These are phyloP conservation scores for Sisymbrium altissimum DNA, from an alignment of 345 rosid genomes.

Conservation along the genomic window DNA sequence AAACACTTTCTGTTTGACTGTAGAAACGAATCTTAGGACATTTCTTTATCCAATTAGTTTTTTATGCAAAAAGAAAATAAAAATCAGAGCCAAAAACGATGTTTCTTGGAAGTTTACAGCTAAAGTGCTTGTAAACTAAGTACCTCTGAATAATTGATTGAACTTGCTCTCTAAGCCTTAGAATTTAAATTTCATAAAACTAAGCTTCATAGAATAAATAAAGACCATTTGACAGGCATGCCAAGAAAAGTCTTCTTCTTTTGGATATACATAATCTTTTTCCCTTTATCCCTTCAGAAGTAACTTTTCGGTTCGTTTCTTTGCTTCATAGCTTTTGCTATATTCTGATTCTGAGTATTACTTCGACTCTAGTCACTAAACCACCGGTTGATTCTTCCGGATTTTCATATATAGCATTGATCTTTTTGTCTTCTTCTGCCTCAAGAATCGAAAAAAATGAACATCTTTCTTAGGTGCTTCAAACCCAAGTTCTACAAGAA, in stretches of 20 bases:
- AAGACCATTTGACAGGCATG: neutral
- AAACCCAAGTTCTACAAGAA: conserved; percentile 40
- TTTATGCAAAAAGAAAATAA: neutral
- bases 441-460: conserved; percentile 8
- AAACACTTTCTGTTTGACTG: conserved; percentile 20
- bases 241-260: conserved; percentile 14
- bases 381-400: conserved; percentile 19
- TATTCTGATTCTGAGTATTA: conserved; percentile 25
- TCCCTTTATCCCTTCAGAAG: neutral
- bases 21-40: conserved; percentile 17
- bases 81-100: neutral
- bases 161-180: conserved; percentile 5
- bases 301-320: conserved; percentile 29
- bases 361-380: conserved; percentile 24
- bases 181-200: neutral
- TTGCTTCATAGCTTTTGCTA: conserved; percentile 33
- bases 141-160: neutral
- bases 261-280: neutral
- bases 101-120: conserved; percentile 4
- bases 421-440: neutral
- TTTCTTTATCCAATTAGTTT: neutral
- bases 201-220: neutral
- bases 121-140: conserved; percentile 16
- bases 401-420: neutral
- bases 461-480: conserved; percentile 27